These are phyloP conservation scores for Diaporthe sp. DNA, from an alignment of 2,329 filamentous ascomycete species.

Conservation along the genomic window DNA sequence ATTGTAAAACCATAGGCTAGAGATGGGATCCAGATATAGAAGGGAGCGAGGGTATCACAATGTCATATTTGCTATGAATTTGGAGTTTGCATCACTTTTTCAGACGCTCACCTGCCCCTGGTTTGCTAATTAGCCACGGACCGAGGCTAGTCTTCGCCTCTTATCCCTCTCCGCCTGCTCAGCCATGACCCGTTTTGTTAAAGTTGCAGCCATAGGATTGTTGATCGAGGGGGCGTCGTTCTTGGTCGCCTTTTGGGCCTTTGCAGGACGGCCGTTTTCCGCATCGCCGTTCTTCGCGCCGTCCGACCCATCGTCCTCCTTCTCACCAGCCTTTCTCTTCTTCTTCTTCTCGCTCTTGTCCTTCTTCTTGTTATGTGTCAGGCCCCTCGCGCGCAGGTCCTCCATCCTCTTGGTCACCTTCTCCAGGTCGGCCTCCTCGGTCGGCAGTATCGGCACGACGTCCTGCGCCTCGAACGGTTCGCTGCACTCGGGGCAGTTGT, in stretches of 20 bases:
- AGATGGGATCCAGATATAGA: constrained; percentile 28
- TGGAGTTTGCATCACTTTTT: neutral
- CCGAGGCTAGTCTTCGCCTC: constrained; percentile 76
- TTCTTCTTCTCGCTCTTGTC: constrained; percentile 75
- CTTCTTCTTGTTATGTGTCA: constrained; percentile 93
- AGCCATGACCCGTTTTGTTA: constrained; percentile 88
- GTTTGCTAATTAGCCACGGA: constrained; percentile 42
- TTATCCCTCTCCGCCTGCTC: constrained; percentile 90
- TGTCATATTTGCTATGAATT: constrained; percentile 30
- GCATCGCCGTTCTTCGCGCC: constrained; percentile 66
- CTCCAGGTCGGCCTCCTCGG: constrained; percentile 77
- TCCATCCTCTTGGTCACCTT: constrained; percentile 76
- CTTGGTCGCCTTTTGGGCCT: constrained; percentile 46
- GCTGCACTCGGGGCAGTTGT: constrained; percentile 78
- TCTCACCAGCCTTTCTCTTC: constrained; percentile 76
- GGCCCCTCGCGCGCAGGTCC: constrained; percentile 77
- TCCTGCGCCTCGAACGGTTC: constrained; percentile 80
- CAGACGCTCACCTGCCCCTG: neutral
- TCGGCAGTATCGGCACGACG: constrained; percentile 85
- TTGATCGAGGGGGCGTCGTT: constrained; percentile 75
- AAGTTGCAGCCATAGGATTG: constrained; percentile 85
- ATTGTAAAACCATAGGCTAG: constrained; percentile 22
- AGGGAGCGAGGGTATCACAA: constrained; percentile 39
- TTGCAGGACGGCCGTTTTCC: constrained; percentile 39
- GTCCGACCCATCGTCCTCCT: constrained; percentile 53